Evolutionary conservation across 768 basidiomycete genomes (phyloP).

Genomic region (Boletus barrowsii): DNA sequence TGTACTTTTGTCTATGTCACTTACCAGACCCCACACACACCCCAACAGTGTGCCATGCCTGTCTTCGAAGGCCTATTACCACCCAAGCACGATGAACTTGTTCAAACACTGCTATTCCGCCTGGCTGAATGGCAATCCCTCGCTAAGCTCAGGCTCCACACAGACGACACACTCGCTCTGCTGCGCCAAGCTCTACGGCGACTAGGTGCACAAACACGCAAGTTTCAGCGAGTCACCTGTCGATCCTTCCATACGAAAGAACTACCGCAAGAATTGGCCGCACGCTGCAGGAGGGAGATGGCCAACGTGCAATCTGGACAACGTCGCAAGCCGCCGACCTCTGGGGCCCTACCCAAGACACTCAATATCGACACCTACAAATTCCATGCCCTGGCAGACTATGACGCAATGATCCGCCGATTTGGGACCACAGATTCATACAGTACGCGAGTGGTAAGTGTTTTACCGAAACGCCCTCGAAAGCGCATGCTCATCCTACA

Average conservation of each 20-base stretch:
- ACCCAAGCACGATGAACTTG: constrained; percentile 16
- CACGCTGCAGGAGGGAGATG: background rate
- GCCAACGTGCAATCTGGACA: background rate
- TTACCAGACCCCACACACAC: background rate
- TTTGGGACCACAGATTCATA: no score
- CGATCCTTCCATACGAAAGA: background rate
- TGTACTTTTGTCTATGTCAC: background rate
- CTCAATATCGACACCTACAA: constrained; percentile 31
- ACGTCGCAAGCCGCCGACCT: background rate
- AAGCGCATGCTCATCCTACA: no score
- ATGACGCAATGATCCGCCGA: constrained; percentile 8
- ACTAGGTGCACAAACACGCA: background rate
- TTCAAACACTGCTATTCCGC: constrained; percentile 23
- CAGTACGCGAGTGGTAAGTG: no score
- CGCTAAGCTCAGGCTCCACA: background rate
- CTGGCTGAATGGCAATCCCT: constrained; percentile 18
- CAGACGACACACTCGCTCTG: background rate
- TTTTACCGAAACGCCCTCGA: no score
- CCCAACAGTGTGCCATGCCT: constrained; percentile 34
- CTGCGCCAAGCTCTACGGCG: background rate
- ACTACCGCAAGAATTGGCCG: background rate
- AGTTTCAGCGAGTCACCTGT: background rate
- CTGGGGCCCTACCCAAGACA: background rate
- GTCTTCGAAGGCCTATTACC: constrained; percentile 39
- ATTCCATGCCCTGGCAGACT: constrained; percentile 28